A percentile compares a stretch with the other conserved stretches of the same genome.
Evolutionary conservation across 352 stramenopile genomes (phyloP).

Genomic region (Globisporangium echinulatum): DNA sequence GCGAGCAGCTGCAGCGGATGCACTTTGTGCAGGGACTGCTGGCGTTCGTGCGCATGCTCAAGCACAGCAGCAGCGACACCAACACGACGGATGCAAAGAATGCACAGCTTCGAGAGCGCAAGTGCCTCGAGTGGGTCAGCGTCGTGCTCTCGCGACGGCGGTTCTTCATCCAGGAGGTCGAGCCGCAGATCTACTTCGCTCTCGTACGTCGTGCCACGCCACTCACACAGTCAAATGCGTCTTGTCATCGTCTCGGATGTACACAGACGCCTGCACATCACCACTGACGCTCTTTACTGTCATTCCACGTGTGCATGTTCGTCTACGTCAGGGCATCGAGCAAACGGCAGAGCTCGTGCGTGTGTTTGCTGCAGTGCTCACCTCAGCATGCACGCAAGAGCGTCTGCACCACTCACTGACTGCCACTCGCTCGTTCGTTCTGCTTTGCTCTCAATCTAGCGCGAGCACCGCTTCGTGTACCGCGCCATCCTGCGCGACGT

Average conservation of each 20-base stretch:
- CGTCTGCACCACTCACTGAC: neutral
- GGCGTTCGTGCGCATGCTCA: slow-evolving; percentile 39
- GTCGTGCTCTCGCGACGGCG: slow-evolving; percentile 29
- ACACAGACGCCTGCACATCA: neutral
- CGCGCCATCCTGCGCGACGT: slow-evolving; percentile 31
- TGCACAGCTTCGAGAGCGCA: neutral
- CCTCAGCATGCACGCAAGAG: neutral
- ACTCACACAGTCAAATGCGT: no score
- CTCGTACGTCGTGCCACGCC: slow-evolving; percentile 21
- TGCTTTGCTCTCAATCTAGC: slow-evolving; percentile 11
- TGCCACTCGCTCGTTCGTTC: neutral
- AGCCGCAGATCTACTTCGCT: slow-evolving; percentile 54
- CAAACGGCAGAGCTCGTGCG: slow-evolving; percentile 26
- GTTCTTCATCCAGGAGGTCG: slow-evolving; percentile 47
- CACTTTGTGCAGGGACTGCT: slow-evolving; percentile 49
- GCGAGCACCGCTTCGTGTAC: slow-evolving; percentile 28
- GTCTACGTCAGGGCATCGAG: slow-evolving; percentile 18
- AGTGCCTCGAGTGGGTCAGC: slow-evolving; percentile 31
- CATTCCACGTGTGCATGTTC: neutral
- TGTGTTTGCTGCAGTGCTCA: neutral
- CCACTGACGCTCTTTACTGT: neutral
- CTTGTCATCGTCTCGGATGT: neutral
- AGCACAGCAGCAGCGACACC: slow-evolving; percentile 1
- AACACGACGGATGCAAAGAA: neutral
- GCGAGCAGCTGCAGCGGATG: slow-evolving; percentile 24